These are phyloP conservation scores for Capillidium heterosporum DNA, from an alignment of 371 early-diverging fungal genomes.

Conservation along the genomic window DNA sequence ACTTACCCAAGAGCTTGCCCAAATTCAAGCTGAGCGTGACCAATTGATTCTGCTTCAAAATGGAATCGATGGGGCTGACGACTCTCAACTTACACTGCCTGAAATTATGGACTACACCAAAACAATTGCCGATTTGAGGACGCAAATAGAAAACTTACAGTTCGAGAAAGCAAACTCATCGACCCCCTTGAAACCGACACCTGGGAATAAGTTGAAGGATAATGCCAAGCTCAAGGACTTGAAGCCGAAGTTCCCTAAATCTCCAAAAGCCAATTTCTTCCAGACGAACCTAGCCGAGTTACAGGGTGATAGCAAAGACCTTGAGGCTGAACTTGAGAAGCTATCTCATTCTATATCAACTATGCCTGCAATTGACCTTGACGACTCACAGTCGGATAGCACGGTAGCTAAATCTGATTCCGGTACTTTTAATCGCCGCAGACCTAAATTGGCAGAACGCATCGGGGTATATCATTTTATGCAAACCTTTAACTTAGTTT, in stretches of 20 bases:
- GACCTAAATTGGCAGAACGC: no score
- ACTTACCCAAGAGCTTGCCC: constrained; percentile 1
- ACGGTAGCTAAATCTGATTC: no score
- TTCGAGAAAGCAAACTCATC: not conserved
- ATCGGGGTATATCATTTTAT: no score
- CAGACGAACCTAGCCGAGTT: not conserved
- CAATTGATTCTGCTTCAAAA: not conserved
- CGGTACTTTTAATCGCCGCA: no score
- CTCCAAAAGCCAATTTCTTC: not conserved
- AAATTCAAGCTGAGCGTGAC: constrained; percentile 1
- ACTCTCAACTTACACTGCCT: not conserved
- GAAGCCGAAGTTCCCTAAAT: no score
- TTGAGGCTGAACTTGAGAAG: constrained; percentile 1
- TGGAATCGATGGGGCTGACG: not conserved
- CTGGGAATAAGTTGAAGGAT: not conserved
- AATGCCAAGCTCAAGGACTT: no score
- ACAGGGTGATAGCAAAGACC: not conserved
- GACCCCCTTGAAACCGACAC: not conserved
- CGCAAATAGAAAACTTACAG: not conserved
- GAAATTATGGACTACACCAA: constrained; percentile 3
- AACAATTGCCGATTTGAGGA: not conserved
- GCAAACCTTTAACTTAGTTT: no score
- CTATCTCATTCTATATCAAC: not conserved
- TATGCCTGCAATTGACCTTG: not conserved
- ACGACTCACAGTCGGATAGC: not conserved